Conservation (phyloP, 768 basidiomycete species). For the Macrolepiota dolichaula region DNA sequence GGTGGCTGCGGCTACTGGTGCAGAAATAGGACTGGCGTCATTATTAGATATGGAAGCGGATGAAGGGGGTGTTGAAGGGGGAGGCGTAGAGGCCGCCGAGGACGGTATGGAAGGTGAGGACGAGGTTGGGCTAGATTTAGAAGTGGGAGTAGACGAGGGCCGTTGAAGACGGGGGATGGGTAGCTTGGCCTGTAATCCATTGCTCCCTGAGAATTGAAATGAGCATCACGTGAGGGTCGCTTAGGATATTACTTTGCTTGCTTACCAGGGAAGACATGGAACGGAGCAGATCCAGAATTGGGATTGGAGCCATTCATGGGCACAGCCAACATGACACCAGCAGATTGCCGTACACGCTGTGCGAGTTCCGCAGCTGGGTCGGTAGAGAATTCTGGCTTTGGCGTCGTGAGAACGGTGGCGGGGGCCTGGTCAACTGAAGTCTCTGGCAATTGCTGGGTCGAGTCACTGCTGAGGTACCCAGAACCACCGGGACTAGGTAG, state of each 20-base stretch:
- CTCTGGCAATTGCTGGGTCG: conserved; percentile 16
- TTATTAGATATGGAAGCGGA: background rate
- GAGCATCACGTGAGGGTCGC: background rate
- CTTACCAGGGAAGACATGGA: conserved; percentile 16
- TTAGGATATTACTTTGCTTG: background rate
- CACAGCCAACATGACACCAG: conserved; percentile 55
- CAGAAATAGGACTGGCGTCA: no score
- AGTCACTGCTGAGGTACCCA: conserved; percentile 16
- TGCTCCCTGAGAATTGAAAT: conserved; percentile 11
- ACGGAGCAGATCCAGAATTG: conserved; percentile 21
- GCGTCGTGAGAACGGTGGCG: conserved; percentile 1
- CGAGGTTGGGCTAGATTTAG: conserved; percentile 18
- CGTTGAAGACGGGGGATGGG: conserved; percentile 36
- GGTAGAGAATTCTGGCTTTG: conserved; percentile 6
- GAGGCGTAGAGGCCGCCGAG: conserved; percentile 40
- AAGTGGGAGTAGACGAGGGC: conserved; percentile 19
- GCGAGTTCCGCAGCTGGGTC: conserved; percentile 42
- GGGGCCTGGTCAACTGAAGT: background rate
- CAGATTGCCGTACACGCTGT: conserved; percentile 45
- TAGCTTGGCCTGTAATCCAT: conserved; percentile 28
- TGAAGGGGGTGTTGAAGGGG: conserved; percentile 33
- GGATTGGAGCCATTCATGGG: conserved; percentile 32
- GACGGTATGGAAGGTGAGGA: conserved; percentile 40
- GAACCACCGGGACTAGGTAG: conserved; percentile 25
- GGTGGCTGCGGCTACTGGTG: no score